A percentile compares a stretch with the other conserved stretches of the same genome.
Conservation (phyloP, 768 basidiomycete species). For the Pisolithus tinctorius region DNA sequence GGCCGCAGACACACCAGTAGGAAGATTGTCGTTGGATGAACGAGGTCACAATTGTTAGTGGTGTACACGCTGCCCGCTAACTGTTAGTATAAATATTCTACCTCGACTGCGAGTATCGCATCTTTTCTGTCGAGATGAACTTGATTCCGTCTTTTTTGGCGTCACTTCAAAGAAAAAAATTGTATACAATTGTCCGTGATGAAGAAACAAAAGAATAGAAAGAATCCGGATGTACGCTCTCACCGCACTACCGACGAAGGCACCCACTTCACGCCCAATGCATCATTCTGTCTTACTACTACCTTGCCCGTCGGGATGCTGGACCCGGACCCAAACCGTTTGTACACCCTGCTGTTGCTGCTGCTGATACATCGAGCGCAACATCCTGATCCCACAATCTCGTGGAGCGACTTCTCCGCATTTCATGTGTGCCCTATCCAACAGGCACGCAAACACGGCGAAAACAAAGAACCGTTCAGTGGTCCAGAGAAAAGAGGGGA, state of each 20-base stretch:
- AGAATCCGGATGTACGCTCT: not conserved
- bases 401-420: constrained; percentile 79
- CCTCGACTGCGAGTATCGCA: too few species aligned
- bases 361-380: constrained; percentile 20
- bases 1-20: too few species aligned
- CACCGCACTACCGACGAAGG: not conserved
- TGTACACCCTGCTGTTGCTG: constrained; percentile 9
- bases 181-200: too few species aligned
- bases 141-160: too few species aligned
- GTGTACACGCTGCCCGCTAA: too few species aligned
- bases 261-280: not conserved
- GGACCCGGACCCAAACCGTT: not conserved
- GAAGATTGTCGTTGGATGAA: too few species aligned
- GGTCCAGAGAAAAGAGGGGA: constrained; percentile 3
- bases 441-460: constrained; percentile 6
- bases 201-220: not conserved
- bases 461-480: not conserved
- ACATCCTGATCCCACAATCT: constrained; percentile 63
- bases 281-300: not conserved
- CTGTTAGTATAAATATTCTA: too few species aligned
- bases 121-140: too few species aligned
- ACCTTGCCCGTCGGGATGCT: not conserved
- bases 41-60: too few species aligned
- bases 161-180: too few species aligned
- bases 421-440: constrained; percentile 69